These are phyloP conservation scores for Debaryomyces sp. DNA, from an alignment of 1,139 yeast species.

Conservation along the genomic window DNA sequence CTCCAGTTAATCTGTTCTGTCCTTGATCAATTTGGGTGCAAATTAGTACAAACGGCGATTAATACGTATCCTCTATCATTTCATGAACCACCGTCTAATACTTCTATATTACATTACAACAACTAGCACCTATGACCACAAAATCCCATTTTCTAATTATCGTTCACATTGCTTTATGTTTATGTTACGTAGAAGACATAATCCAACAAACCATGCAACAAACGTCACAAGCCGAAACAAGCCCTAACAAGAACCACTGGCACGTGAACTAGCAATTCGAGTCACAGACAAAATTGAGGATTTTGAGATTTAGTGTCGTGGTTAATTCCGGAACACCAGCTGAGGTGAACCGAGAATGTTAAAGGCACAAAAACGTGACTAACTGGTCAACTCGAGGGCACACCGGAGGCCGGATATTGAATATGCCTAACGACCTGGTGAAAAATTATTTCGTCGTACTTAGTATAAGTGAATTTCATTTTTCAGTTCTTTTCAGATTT, in stretches of 20 bases:
- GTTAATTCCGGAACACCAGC: neutral
- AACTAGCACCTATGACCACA: too few species aligned
- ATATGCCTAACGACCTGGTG: neutral
- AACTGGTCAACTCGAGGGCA: neutral
- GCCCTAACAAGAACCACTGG: neutral
- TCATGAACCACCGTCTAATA: too few species aligned
- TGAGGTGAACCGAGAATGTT: neutral
- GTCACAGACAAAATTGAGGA: neutral
- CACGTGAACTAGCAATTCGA: neutral
- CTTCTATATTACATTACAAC: too few species aligned
- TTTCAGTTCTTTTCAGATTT: constrained; percentile 2
- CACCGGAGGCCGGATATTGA: neutral
- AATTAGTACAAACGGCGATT: too few species aligned
- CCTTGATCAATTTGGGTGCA: neutral
- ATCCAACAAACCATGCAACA: too few species aligned
- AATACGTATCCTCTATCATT: too few species aligned
- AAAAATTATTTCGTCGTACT: constrained; percentile 7
- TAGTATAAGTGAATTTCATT: neutral
- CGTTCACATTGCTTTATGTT: too few species aligned
- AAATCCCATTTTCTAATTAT: too few species aligned
- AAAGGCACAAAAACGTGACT: neutral
- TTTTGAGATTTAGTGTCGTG: neutral
- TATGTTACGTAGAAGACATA: too few species aligned
- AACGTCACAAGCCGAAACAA: neutral
- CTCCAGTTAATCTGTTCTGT: too few species aligned